A percentile compares a stretch with the other conserved stretches of the same genome.
These are phyloP conservation scores for Boehmeria nivea DNA, from an alignment of 306 rosid genomes.

Conservation along the genomic window DNA sequence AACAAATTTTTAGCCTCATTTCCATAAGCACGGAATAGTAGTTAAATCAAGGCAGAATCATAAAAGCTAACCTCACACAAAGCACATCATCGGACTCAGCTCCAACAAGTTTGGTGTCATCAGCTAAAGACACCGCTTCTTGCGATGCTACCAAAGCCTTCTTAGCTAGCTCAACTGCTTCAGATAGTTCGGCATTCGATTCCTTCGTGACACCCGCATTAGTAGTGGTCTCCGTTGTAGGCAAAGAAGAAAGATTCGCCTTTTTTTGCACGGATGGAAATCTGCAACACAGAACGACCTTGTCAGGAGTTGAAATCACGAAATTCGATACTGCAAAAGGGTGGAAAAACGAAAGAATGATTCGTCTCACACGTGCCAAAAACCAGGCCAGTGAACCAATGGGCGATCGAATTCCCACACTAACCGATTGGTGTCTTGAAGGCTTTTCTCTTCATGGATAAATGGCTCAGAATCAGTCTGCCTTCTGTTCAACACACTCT, in stretches of 20 bases:
- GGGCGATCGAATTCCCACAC: conserved; percentile 45
- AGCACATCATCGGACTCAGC: conserved; percentile 34
- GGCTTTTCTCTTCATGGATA: conserved; percentile 34
- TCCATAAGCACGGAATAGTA: conserved; percentile 1
- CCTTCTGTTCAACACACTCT: conserved; percentile 51
- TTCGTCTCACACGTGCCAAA: conserved; percentile 54
- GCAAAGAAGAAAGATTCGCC: conserved; percentile 24
- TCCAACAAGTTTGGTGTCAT: conserved; percentile 30
- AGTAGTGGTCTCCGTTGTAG: conserved; percentile 17
- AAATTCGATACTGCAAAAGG: conserved; percentile 4
- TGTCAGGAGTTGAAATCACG: conserved; percentile 16
- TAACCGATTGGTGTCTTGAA: too few relatives aligned
- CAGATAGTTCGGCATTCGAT: conserved; percentile 27
- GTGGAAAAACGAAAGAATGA: background rate
- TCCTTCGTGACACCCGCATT: conserved; percentile 18
- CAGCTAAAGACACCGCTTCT: conserved; percentile 55
- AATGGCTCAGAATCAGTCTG: conserved; percentile 34
- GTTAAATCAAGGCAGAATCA: conserved; percentile 12
- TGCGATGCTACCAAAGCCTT: conserved; percentile 68
- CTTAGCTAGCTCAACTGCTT: conserved; percentile 59
- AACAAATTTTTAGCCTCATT: conserved; percentile 10
- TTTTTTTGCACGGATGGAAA: conserved; percentile 38
- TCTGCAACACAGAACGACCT: conserved; percentile 35
- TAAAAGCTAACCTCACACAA: conserved; percentile 48
- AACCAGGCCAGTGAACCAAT: conserved; percentile 51